Evolutionary conservation across 2,329 filamentous ascomycete species (phyloP).

Genomic region (Neopestalotiopsis clavispora): DNA sequence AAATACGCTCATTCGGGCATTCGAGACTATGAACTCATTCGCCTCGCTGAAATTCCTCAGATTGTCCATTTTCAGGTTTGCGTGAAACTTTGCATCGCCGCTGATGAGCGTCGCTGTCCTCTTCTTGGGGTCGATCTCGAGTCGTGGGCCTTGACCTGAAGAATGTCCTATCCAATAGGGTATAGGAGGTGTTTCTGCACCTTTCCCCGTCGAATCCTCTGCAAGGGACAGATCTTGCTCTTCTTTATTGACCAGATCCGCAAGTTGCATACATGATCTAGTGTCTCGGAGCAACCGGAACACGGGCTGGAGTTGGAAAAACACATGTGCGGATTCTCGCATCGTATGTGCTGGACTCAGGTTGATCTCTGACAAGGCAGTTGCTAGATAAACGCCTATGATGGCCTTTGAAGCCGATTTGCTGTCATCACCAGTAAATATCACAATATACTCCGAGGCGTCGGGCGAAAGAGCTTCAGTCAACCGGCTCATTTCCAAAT

Average conservation of each 20-base stretch:
- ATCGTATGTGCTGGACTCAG: neutral
- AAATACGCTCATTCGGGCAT: neutral
- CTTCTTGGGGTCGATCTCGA: neutral
- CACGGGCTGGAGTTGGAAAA: neutral
- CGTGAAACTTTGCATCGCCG: neutral
- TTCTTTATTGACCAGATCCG: neutral
- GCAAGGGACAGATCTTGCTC: neutral
- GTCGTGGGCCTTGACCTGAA: neutral
- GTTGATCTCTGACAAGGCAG: neutral
- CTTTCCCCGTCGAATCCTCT: neutral
- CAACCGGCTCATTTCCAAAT: neutral
- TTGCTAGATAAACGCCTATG: neutral
- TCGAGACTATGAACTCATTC: neutral
- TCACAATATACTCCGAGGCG: neutral
- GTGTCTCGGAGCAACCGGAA: neutral
- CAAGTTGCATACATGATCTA: neutral
- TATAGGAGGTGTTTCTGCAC: neutral
- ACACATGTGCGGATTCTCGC: no score
- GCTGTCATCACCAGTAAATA: neutral
- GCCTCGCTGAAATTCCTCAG: neutral
- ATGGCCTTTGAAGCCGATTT: neutral
- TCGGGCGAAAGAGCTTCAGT: neutral
- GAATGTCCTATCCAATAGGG: neutral
- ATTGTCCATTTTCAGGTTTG: neutral
- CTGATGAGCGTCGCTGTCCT: neutral